Evolutionary conservation across 2,329 filamentous ascomycete genomes (phyloP), one percentile per base, ranked within the genome.

Genomic region (Canariomyces notabilis): DNA sequence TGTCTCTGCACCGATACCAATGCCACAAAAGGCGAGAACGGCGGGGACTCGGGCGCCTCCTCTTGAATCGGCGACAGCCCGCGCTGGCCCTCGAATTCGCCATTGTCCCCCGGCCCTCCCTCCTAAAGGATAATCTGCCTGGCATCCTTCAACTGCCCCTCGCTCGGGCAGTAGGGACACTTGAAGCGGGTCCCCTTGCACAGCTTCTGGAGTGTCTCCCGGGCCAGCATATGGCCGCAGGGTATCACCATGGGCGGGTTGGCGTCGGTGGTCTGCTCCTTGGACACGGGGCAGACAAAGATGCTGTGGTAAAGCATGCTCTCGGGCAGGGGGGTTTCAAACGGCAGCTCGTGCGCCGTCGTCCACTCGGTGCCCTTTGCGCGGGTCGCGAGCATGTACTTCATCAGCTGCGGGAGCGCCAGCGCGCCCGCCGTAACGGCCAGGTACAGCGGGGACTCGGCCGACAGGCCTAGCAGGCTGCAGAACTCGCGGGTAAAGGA

Each of bases 191-290:
- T 77, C 0, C 85, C 84, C 67, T 94, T 95, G 44, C 83, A 83
- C 34, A 97, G 74, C 60, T 82, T 83, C 50, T 85, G 80, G 41
- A 98, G 70, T 26, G 85, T 89, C 60, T 96, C 90, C 54, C 83
- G 79, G 15, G 89, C 90, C 49, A 98, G 83, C 42, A 96, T 91
- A 68, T 98, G 93, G 5, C 93, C 91, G 61, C 93, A 98, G 0
- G 88, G 87, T 61, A 98, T 82, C 79, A 96, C 93, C 86, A 97
- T 94, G 2, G 93, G 89, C 9, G 93, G 93, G 64, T 98, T 98
- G 19, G 76, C 70, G 60, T 95, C 89, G 0, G 91, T 98, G 0
- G 87, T 89, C 66, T 98, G 93, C 63, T 96, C 93, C 65, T 97
- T 97, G 59, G 85, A 90, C 5, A 98, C 93, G 0, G 93, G 93